Evolutionary conservation across 1,284 basidiomycete genomes (phyloP).

Genomic region (Melampsora larici-populina): DNA sequence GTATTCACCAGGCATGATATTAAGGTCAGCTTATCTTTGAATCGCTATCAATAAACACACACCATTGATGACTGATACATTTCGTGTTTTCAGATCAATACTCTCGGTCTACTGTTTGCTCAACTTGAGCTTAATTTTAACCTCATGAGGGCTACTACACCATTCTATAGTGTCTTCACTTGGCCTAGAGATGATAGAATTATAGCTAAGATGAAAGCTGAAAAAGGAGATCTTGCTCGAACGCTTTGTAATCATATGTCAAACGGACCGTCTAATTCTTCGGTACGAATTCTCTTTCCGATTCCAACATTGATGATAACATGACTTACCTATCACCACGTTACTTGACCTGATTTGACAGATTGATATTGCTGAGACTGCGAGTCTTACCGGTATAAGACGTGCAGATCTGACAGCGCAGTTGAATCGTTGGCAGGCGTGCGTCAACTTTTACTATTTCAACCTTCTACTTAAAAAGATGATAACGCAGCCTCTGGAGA

Average conservation of each 20-base stretch:
- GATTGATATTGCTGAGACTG: not conserved
- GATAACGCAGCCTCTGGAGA: too few species aligned
- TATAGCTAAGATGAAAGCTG: constrained; percentile 1
- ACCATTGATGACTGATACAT: not conserved
- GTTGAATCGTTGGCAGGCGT: not conserved
- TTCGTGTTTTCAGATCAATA: constrained; percentile 54
- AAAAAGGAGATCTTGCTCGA: constrained; percentile 52
- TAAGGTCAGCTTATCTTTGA: not conserved
- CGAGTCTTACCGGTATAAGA: not conserved
- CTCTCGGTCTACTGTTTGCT: constrained; percentile 59
- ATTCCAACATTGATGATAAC: not conserved
- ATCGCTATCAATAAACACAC: too few species aligned
- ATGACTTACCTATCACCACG: not conserved
- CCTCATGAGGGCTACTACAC: constrained; percentile 58
- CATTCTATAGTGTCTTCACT: constrained; percentile 58
- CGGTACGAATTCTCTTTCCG: not conserved
- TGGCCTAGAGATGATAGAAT: not conserved
- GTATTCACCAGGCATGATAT: not conserved
- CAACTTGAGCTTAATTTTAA: constrained; percentile 60
- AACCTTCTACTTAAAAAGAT: not conserved
- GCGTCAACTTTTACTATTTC: not conserved
- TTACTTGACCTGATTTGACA: not conserved
- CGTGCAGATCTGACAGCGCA: constrained; percentile 3
- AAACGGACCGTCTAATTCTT: not conserved
- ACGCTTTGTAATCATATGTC: constrained; percentile 48